Evolutionary conservation across 495 filamentous ascomycete genomes (phyloP).

Genomic region (Copromyces sp.): DNA sequence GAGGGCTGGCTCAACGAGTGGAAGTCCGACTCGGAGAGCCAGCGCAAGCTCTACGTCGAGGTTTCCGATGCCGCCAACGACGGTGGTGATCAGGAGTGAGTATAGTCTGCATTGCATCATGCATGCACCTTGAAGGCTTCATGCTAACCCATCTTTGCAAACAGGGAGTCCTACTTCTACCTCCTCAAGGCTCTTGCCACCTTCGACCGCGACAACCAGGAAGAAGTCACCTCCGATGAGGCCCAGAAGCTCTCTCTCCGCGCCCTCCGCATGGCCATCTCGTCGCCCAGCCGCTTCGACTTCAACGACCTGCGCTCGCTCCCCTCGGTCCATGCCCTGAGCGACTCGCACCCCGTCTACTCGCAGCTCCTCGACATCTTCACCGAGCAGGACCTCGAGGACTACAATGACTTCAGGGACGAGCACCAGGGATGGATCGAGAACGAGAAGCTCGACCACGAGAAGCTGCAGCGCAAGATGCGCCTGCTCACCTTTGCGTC

Average conservation of each 20-base stretch:
- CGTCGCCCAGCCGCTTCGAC: constrained; percentile 69
- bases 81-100: constrained; percentile 61
- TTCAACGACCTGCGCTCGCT: constrained; percentile 87
- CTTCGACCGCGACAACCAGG: constrained; percentile 52
- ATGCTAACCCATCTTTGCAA: constrained; percentile 9
- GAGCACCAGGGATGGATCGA: constrained; percentile 74
- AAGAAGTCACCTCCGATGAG: constrained; percentile 53
- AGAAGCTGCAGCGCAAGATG: constrained; percentile 72
- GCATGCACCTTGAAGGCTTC: neutral
- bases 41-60: constrained; percentile 68
- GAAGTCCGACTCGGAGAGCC: constrained; percentile 71
- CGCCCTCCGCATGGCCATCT: constrained; percentile 73
- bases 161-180: constrained; percentile 65
- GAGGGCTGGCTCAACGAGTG: constrained; percentile 74
- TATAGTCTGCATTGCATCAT: neutral
- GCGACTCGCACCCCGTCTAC: constrained; percentile 67
- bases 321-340: constrained; percentile 76
- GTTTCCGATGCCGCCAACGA: constrained; percentile 71
- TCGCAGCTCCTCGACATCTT: constrained; percentile 93
- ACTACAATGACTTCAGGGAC: constrained; percentile 87
- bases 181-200: constrained; percentile 75
- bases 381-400: constrained; percentile 80
- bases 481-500: constrained; percentile 87
- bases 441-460: constrained; percentile 52
- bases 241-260: constrained; percentile 75